These are phyloP conservation scores for Huiozyma sinensis DNA, from an alignment of 805 yeast species.

Conservation along the genomic window DNA sequence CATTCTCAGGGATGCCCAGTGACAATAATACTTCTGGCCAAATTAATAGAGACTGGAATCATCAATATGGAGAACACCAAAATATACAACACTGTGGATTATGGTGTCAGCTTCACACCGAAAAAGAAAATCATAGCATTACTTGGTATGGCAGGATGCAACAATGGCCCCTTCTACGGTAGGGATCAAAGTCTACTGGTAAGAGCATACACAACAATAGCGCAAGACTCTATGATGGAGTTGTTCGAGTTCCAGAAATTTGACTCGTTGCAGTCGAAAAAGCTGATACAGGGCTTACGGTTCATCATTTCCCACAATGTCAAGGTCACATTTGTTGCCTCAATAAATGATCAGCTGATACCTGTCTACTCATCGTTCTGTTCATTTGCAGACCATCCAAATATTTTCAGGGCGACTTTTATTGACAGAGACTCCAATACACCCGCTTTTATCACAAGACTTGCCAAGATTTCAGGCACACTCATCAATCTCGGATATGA, in stretches of 20 bases:
- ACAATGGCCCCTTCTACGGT: conserved; percentile 89
- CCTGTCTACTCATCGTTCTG: conserved; percentile 86
- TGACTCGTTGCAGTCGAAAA: conserved; percentile 59
- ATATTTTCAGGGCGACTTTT: conserved; percentile 79
- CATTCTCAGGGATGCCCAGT: conserved; percentile 98
- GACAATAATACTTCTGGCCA: conserved; percentile 65
- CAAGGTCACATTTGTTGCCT: conserved; percentile 74
- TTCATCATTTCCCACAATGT: conserved; percentile 58
- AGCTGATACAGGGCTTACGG: conserved; percentile 56
- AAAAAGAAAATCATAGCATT: conserved; percentile 47
- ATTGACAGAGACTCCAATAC: conserved; percentile 74
- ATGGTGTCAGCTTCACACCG: conserved; percentile 4
- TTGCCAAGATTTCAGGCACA: conserved; percentile 63
- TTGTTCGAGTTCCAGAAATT: conserved; percentile 80
- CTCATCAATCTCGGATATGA: conserved; percentile 66
- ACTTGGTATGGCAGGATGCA: conserved; percentile 91
- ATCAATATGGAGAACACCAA: conserved; percentile 28
- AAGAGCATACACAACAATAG: conserved; percentile 83
- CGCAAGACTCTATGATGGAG: conserved; percentile 76
- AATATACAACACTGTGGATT: conserved; percentile 9
- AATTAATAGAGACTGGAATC: conserved; percentile 51
- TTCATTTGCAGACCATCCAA: conserved; percentile 76
- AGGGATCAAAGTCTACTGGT: conserved; percentile 77
- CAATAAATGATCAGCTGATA: conserved; percentile 87
- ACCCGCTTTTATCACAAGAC: conserved; percentile 66